Conservation (phyloP, 2,329 filamentous ascomycete species). For the Alternaria angustiovoidea region DNA sequence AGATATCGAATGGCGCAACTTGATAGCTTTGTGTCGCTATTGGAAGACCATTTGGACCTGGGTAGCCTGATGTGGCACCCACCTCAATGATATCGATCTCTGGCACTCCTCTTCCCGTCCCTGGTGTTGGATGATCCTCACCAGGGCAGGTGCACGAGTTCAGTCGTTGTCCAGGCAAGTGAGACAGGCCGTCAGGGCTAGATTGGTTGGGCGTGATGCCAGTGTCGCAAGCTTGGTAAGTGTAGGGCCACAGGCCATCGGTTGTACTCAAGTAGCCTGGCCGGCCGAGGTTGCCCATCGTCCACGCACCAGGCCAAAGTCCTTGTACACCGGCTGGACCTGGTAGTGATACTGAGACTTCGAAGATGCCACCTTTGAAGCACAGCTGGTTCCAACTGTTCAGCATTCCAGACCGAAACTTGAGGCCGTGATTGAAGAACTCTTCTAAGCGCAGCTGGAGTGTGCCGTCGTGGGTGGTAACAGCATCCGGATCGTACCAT, state of each 20-base stretch:
- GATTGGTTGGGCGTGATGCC: constrained; percentile 62
- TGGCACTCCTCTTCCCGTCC: constrained; percentile 57
- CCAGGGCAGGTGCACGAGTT: constrained; percentile 56
- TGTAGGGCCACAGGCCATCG: constrained; percentile 65
- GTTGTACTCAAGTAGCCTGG: constrained; percentile 62
- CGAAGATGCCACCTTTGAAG: constrained; percentile 63
- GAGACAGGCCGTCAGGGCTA: constrained; percentile 52
- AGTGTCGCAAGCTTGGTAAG: constrained; percentile 60
- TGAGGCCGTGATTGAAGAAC: constrained; percentile 56
- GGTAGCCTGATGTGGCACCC: constrained; percentile 52
- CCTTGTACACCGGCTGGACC: constrained; percentile 60
- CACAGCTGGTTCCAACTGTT: constrained; percentile 64
- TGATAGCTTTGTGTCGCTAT: constrained; percentile 60
- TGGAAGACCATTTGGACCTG: constrained; percentile 42
- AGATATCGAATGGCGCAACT: constrained; percentile 60
- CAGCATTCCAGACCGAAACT: constrained; percentile 61
- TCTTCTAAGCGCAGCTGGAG: constrained; percentile 57
- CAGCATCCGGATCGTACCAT: constrained; percentile 62
- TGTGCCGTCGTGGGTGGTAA: constrained; percentile 59
- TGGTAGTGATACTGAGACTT: constrained; percentile 62
- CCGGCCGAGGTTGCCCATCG: constrained; percentile 63
- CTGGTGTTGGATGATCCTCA: constrained; percentile 58
- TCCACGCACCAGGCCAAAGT: constrained; percentile 64
- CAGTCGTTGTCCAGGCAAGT: constrained; percentile 56
- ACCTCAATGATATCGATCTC: constrained; percentile 61